Percentiles rank a stretch among this genome's conserved stretches.
phyloP scores from a whole-genome alignment of 2,329 filamentous ascomycete genomes.

The Phaeoacremonium minimum region DNA sequence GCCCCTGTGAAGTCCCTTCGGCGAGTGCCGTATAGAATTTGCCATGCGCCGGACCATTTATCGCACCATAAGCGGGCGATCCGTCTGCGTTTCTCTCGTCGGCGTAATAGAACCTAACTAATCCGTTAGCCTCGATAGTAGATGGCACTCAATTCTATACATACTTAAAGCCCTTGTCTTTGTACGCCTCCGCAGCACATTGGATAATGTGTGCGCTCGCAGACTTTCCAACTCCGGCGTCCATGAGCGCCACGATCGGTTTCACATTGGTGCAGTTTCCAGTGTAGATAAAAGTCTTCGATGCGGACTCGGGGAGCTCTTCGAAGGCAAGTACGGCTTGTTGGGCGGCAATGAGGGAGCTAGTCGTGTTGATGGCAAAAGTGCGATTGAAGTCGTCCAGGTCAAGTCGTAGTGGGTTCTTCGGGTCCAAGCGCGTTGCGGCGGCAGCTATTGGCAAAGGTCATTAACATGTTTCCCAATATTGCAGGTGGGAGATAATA shows the following conservation, averaged over 20 bases:
- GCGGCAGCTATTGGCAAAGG: conserved; percentile 2
- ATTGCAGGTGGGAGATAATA: conserved; percentile 4
- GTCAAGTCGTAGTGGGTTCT: conserved; percentile 5
- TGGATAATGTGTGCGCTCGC: conserved; percentile 10
- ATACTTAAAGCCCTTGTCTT: conserved; percentile 27
- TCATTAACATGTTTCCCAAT: background rate
- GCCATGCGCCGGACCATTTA: conserved; percentile 36
- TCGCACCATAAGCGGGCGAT: conserved; percentile 12
- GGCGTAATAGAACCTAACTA: conserved; percentile 44
- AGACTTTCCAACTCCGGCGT: conserved; percentile 8
- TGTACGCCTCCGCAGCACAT: conserved; percentile 18
- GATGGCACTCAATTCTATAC: too few relatives aligned
- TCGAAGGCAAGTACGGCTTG: conserved; percentile 25
- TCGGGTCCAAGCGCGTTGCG: background rate
- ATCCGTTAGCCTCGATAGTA: too few relatives aligned
- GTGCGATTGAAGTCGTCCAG: conserved; percentile 13
- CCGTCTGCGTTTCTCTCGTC: conserved; percentile 42
- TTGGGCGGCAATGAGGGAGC: conserved; percentile 31
- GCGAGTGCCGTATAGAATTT: conserved; percentile 33
- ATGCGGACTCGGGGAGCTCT: conserved; percentile 10
- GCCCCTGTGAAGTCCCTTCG: conserved; percentile 30
- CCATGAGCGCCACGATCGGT: conserved; percentile 6
- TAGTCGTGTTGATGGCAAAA: conserved; percentile 29
- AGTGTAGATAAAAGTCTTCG: conserved; percentile 11
- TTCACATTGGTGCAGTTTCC: conserved; percentile 9